Evolutionary conservation across 2,329 filamentous ascomycete species (phyloP), one percentile per base, ranked within the genome.

Genomic region (Colletotrichum higginsianum): DNA sequence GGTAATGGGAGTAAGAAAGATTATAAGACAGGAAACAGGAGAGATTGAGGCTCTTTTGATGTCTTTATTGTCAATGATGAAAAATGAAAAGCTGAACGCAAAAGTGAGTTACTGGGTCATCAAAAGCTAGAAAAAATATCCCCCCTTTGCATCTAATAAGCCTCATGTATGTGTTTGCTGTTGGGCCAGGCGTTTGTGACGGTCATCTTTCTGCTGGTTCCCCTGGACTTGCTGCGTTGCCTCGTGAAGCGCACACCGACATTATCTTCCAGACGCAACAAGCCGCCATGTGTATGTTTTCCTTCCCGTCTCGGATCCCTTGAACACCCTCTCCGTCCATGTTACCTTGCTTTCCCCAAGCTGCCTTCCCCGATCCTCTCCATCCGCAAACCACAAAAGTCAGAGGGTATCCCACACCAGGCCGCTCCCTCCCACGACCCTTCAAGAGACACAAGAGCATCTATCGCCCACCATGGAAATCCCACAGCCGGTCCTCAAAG

Each of bases 1-100:
- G 95, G 87, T 98, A 93, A 84, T 38, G 21, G 13, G 18, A 40
- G 11, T 8, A 11, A 15, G 7, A 23, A 18, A 18, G 5, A 18
- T n/a, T n/a, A n/a, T n/a, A 47, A 50, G 4, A 26, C 8, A 38
- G 35, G 18, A 26, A 50, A 9, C 2, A 18, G 12, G 1, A 11
- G 18, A 8, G 8, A 11, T 15, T 12, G 3, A 40, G 3, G 12
- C 30, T 18, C 30, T 61, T 21, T 38, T 26, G 16, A 38, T 50
- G 23, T 49, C 2, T 42, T 60, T 55, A 47, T 23, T 18, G 38
- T 60, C 15, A 42, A 64, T 60, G 52, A 72, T 60, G 6, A 50
- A 55, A 50, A 55, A 69, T 5, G 61, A 72, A 72, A 69, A 64
- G 53, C 21, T 16, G 35, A 6, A 15, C 26, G 40, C 21, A 66